phyloP scores from a whole-genome alignment of 202 grass and related monocot species.

The Saccharum hybrid region DNA sequence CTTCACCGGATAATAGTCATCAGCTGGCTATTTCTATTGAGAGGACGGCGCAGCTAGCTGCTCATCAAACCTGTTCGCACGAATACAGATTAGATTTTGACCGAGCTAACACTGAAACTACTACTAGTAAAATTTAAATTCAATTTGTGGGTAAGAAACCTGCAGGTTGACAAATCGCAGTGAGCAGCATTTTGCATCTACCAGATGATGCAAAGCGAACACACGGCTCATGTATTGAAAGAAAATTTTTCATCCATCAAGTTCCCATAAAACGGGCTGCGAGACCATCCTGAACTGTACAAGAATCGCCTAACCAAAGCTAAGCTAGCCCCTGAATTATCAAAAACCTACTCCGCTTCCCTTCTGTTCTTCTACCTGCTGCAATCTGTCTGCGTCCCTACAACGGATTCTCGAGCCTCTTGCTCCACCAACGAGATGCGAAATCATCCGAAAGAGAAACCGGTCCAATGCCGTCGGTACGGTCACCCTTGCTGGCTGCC shows the following conservation, averaged over 20 bases:
- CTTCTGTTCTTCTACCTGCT: slow-evolving; percentile 23
- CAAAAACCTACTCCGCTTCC: slow-evolving; percentile 43
- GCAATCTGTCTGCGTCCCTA: slow-evolving; percentile 11
- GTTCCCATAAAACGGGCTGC: slow-evolving; percentile 42
- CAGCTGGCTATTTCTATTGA: too few species aligned
- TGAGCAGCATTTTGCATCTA: background rate
- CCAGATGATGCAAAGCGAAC: too few species aligned
- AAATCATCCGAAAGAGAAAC: background rate
- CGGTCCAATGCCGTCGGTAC: too few species aligned
- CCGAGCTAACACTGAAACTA: too few species aligned
- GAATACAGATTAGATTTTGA: too few species aligned
- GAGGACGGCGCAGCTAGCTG: too few species aligned
- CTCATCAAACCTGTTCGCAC: too few species aligned
- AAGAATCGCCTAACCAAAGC: slow-evolving; percentile 54
- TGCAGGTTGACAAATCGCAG: too few species aligned
- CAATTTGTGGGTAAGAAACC: too few species aligned
- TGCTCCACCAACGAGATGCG: slow-evolving; percentile 3
- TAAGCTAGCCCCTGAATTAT: slow-evolving; percentile 50
- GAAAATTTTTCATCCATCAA: slow-evolving; percentile 43
- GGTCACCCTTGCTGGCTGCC: slow-evolving; percentile 56
- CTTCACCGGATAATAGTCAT: too few species aligned
- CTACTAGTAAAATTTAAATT: too few species aligned
- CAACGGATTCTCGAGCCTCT: slow-evolving; percentile 18
- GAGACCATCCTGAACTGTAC: slow-evolving; percentile 52
- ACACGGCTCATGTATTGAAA: slow-evolving; percentile 36